Evolutionary conservation across 2,329 filamentous ascomycete species (phyloP), one percentile per base, ranked within the genome.

Genomic region (Dendryphion nanum): DNA sequence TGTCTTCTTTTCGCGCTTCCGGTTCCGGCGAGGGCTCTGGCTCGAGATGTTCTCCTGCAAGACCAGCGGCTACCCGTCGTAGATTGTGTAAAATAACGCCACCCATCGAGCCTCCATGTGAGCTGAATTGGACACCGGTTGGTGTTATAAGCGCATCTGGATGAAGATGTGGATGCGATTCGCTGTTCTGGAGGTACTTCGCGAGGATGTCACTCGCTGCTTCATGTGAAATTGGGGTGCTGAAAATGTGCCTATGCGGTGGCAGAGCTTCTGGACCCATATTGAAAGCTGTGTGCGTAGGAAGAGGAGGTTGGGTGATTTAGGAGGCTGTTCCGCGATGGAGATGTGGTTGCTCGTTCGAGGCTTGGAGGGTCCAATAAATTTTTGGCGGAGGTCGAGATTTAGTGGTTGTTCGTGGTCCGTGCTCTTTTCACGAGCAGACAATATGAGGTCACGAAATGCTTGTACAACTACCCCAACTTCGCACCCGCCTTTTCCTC

Each of bases 11-110:
- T 12, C 12, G 10, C 15, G 63, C 64, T 24, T 63, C 59, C 5
- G 63, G 44, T 43, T 74, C 71, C 7, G 70, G 55, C 20, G 55
- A 63, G 6, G 68, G 56, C 38, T 73, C 70, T 0, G 64, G 64
- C 47, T 64, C 71, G 18, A 78, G 53, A 44, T 66, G 68, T 57
- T 79, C 75, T 16, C 77, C 77, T 15, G 64, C 55, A 41, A 80
- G 47, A 0, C 76, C 76, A 5, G 71, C 70, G 45, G 74, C 73
- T 6, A 80, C 71, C 33, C 77, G 68, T 24, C 70, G 64, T 31
- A 80, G 55, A 49, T 78, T 74, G 53, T 77, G 73, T 36, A 80
- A 63, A 12, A 70, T 64, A n/a, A 77, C 62, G 6, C 71, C 69
- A 30, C 73, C 72, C 14, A 50, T 54, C 1, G 69, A 62, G 2